A percentile compares a stretch with the other conserved stretches of the same genome.
phyloP scores from a whole-genome alignment of 495 filamentous ascomycete genomes.

The Trichocladium uniseriatum region DNA sequence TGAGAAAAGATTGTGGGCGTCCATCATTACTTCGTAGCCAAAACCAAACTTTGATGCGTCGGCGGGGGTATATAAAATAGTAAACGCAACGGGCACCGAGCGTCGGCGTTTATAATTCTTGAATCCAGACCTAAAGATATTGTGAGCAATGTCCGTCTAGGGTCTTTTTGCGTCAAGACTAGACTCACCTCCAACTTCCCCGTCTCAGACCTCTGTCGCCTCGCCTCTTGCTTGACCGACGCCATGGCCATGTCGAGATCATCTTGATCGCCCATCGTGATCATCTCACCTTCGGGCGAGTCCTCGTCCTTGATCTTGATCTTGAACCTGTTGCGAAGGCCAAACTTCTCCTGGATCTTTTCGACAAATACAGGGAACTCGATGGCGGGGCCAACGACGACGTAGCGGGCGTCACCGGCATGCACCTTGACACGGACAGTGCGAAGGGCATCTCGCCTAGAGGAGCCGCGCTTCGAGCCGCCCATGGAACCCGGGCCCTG shows the following conservation, averaged over 20 bases:
- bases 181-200: slow-evolving; percentile 89
- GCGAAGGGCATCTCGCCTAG: slow-evolving; percentile 40
- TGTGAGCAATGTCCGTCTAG: slow-evolving; percentile 13
- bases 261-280: slow-evolving; percentile 93
- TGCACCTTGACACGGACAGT: slow-evolving; percentile 88
- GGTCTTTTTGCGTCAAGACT: background rate
- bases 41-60: background rate
- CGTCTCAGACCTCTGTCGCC: slow-evolving; percentile 67
- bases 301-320: slow-evolving; percentile 82
- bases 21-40: slow-evolving; percentile 17
- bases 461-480: slow-evolving; percentile 30
- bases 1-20: slow-evolving; percentile 3
- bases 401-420: slow-evolving; percentile 83
- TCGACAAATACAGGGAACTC: slow-evolving; percentile 66
- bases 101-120: slow-evolving; percentile 38
- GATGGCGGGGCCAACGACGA: slow-evolving; percentile 70
- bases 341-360: slow-evolving; percentile 77
- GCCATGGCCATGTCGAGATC: slow-evolving; percentile 81
- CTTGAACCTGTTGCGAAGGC: slow-evolving; percentile 58
- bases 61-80: slow-evolving; percentile 13
- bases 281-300: slow-evolving; percentile 69
- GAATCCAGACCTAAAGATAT: slow-evolving; percentile 52
- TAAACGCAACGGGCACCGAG: background rate
- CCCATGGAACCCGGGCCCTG: slow-evolving; percentile 33
- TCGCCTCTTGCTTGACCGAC: slow-evolving; percentile 55